These are phyloP conservation scores for Asterochloris sp. DNA, from an alignment of 139 green algal species.

Conservation along the genomic window DNA sequence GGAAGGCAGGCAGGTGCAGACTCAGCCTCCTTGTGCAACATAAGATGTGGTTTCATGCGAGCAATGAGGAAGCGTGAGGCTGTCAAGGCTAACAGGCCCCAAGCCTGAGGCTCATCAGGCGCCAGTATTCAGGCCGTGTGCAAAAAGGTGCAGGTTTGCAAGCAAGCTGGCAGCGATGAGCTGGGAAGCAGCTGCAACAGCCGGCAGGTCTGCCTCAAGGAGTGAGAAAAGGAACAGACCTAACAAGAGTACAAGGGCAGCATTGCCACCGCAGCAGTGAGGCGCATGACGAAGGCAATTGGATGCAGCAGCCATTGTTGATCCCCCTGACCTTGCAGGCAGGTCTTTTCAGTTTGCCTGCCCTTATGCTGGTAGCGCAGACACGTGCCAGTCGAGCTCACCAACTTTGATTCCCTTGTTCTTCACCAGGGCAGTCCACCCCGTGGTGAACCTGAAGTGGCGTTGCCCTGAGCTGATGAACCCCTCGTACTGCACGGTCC, in stretches of 20 bases:
- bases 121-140: no score
- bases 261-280: background rate
- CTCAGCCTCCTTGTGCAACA: no score
- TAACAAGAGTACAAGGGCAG: background rate
- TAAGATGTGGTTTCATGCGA: no score
- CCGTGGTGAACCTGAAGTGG: conserved; percentile 40
- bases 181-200: no score
- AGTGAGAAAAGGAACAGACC: no score
- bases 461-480: conserved; percentile 39
- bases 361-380: no score
- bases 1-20: background rate
- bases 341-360: background rate
- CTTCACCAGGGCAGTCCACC: conserved; percentile 41
- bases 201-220: no score
- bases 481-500: conserved; percentile 37
- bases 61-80: no score
- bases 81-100: no score
- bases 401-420: conserved; percentile 30
- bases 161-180: no score
- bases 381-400: background rate
- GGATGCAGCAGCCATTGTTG: background rate
- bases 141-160: no score
- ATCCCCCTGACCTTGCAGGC: background rate
- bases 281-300: background rate
- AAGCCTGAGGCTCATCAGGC: no score